Percentiles rank a stretch among this genome's conserved stretches.
Conservation (phyloP, 2,329 filamentous ascomycete species). For the Cladosporium sphaerospermum region DNA sequence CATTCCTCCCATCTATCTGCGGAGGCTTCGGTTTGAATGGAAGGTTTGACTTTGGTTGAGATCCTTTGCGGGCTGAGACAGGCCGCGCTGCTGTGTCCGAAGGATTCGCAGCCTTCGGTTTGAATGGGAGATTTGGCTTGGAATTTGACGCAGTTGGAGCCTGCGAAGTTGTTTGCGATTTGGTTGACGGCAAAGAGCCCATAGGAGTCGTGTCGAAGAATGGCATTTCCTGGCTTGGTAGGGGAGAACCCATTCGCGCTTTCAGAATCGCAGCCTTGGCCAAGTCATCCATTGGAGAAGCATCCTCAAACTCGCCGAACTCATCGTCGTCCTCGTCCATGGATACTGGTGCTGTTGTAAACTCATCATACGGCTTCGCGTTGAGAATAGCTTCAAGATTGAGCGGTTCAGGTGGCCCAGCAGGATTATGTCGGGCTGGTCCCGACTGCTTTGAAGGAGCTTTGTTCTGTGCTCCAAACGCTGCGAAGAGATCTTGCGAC, state of each 20-base stretch:
- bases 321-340: constrained; percentile 41
- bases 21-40: constrained; percentile 18
- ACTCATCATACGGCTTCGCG: constrained; percentile 4
- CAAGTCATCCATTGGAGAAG: constrained; percentile 12
- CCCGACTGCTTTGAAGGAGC: not conserved
- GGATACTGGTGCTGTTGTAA: constrained; percentile 18
- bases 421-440: constrained; percentile 4
- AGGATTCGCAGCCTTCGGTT: constrained; percentile 1
- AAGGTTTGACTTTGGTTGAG: not conserved
- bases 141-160: too few species aligned
- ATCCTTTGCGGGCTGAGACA: not conserved
- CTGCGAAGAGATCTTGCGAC: constrained; percentile 50
- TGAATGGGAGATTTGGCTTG: constrained; percentile 5
- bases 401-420: constrained; percentile 4
- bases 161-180: not conserved
- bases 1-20: not conserved
- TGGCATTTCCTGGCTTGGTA: constrained; percentile 6
- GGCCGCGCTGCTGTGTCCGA: not conserved
- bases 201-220: constrained; percentile 4
- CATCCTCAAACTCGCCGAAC: constrained; percentile 50
- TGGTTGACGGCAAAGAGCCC: not conserved
- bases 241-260: constrained; percentile 4
- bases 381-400: constrained; percentile 34
- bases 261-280: constrained; percentile 6
- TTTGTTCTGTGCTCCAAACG: constrained; percentile 34